Conservation (phyloP, 257 asterid species). For the Nicotiana sylvestris region DNA sequence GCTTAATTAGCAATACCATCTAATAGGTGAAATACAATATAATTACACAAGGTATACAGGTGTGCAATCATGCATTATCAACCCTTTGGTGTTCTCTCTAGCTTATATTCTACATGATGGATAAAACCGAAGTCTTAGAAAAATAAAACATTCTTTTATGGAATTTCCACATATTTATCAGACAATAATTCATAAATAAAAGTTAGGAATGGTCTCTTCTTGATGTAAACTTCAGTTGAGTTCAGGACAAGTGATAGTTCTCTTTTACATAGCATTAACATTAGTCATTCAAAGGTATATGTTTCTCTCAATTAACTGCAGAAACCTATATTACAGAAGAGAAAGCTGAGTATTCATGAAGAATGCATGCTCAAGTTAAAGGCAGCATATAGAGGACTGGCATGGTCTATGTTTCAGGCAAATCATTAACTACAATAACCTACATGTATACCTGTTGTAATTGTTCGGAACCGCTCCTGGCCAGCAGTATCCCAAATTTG, state of each 20-base stretch:
- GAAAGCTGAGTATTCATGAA: not conserved
- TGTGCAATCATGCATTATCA: not conserved
- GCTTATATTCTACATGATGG: not conserved
- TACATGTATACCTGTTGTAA: not conserved
- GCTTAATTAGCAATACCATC: not conserved
- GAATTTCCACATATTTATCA: not conserved
- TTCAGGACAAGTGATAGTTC: not conserved
- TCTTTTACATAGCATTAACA: not conserved
- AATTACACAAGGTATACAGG: not conserved
- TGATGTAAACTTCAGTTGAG: not conserved
- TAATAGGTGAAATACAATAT: not conserved
- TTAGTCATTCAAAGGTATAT: not conserved
- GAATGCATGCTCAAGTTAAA: not conserved
- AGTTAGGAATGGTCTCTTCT: not conserved
- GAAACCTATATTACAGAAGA: not conserved
- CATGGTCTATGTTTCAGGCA: not conserved
- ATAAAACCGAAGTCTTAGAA: not conserved
- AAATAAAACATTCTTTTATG: not conserved
- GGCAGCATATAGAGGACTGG: not conserved
- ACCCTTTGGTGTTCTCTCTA: not conserved
- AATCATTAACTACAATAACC: not conserved
- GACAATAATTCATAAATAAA: not conserved
- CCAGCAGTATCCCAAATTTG: slow-evolving; percentile 15
- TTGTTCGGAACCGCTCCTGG: slow-evolving; percentile 4
- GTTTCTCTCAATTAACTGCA: not conserved